A percentile compares a stretch with the other conserved stretches of the same genome.
These are phyloP conservation scores for Laburnicola sp. DNA, from an alignment of 2,329 filamentous ascomycete genomes.

Conservation along the genomic window DNA sequence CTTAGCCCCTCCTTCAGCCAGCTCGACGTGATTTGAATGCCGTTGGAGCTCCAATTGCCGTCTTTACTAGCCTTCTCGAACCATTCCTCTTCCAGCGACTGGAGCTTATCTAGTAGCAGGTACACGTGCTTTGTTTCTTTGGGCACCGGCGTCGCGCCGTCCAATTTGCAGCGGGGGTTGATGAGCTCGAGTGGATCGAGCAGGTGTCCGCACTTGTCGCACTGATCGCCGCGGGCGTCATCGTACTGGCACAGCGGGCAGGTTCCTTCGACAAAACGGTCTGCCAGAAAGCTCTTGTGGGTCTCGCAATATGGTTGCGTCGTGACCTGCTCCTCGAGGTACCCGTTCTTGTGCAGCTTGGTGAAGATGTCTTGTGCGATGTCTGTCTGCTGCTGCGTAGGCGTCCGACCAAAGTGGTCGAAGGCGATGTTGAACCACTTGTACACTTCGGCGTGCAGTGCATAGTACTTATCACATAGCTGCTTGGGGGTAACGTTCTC, in stretches of 20 bases:
- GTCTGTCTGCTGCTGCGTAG: conserved; percentile 83
- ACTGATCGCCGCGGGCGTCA: conserved; percentile 58
- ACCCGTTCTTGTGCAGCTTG: conserved; percentile 86
- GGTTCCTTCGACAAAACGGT: conserved; percentile 76
- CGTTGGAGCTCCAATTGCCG: conserved; percentile 76
- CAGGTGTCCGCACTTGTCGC: conserved; percentile 54
- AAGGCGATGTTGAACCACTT: conserved; percentile 96
- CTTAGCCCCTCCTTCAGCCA: conserved; percentile 85
- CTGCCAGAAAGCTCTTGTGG: conserved; percentile 54
- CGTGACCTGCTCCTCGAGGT: conserved; percentile 81
- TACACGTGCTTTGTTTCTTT: conserved; percentile 89
- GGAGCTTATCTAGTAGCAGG: conserved; percentile 81
- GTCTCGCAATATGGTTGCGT: conserved; percentile 86
- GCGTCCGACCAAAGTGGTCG: conserved; percentile 92
- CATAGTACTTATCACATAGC: conserved; percentile 91
- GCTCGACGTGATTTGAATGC: conserved; percentile 73
- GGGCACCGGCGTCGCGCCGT: conserved; percentile 77
- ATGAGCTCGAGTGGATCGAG: conserved; percentile 55
- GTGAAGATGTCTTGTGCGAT: conserved; percentile 92
- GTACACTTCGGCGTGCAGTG: conserved; percentile 86
- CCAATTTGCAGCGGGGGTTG: conserved; percentile 82
- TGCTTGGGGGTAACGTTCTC: conserved; percentile 79
- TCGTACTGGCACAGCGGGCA: conserved; percentile 69
- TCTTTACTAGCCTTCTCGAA: conserved; percentile 71
- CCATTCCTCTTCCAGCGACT: conserved; percentile 77